These are phyloP conservation scores for Russula compacta DNA, from an alignment of 768 basidiomycete genomes.

Conservation along the genomic window DNA sequence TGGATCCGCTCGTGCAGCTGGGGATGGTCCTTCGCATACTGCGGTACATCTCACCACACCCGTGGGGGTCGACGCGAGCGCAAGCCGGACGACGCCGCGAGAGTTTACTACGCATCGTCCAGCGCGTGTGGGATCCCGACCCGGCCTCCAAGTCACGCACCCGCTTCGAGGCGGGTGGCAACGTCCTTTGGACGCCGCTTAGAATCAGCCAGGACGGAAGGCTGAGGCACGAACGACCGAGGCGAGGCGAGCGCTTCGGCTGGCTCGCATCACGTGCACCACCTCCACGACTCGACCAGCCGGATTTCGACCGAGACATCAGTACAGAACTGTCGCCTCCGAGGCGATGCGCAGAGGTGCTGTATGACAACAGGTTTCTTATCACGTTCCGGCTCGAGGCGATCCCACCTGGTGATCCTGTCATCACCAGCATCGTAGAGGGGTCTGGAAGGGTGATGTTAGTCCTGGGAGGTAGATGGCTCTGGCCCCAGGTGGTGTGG, in stretches of 20 bases:
- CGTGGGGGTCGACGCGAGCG: conserved; percentile 66
- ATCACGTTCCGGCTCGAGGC: conserved; percentile 37
- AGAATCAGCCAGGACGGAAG: conserved; percentile 4
- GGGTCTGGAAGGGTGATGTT: conserved; percentile 27
- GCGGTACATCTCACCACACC: conserved; percentile 61
- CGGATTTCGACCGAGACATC: conserved; percentile 34
- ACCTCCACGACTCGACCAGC: conserved; percentile 25
- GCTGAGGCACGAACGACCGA: neutral
- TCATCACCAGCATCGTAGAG: conserved; percentile 22
- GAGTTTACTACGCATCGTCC: conserved; percentile 40
- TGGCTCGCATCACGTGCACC: conserved; percentile 62
- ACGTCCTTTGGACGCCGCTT: conserved; percentile 17
- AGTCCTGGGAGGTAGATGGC: conserved; percentile 35
- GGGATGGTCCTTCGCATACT: conserved; percentile 37
- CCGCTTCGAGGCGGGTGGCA: conserved; percentile 17
- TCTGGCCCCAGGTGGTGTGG: conserved; percentile 38
- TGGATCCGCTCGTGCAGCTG: conserved; percentile 19
- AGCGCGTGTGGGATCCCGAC: conserved; percentile 37
- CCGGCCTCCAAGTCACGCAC: conserved; percentile 22
- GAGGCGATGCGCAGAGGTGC: conserved; percentile 29
- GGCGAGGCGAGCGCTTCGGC: conserved; percentile 28
- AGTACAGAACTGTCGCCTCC: conserved; percentile 21
- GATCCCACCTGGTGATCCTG: conserved; percentile 34
- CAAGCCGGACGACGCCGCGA: conserved; percentile 45
- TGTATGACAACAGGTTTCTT: conserved; percentile 63